A percentile compares a stretch with the other conserved stretches of the same genome.
Evolutionary conservation across 2,329 filamentous ascomycete genomes (phyloP).

Genomic region (Alternaria gaisen): DNA sequence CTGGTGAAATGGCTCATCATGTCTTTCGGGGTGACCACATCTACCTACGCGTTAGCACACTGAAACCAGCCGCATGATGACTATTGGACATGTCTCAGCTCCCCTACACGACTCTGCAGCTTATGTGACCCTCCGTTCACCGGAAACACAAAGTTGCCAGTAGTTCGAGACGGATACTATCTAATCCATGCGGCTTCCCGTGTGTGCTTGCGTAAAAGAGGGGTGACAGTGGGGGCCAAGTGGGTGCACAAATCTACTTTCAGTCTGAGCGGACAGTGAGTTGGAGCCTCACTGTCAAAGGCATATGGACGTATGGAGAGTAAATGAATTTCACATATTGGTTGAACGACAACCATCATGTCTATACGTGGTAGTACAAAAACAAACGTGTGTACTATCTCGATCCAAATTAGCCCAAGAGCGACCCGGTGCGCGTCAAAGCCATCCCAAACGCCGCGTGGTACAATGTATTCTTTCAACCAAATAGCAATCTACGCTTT

Average conservation of each 20-base stretch:
- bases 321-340: not conserved
- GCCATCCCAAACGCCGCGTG: conserved; percentile 6
- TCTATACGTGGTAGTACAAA: not conserved
- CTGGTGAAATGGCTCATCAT: not conserved
- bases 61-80: not conserved
- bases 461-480: conserved; percentile 4
- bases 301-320: not conserved
- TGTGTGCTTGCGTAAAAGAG: conserved; percentile 2
- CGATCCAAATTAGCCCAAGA: not conserved
- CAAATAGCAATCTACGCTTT: conserved; percentile 1
- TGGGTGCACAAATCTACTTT: not conserved
- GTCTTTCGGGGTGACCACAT: not conserved
- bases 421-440: not conserved
- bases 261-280: not conserved
- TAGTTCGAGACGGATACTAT: conserved; percentile 3
- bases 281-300: not conserved
- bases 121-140: conserved; percentile 6
- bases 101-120: not conserved
- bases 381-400: conserved; percentile 1
- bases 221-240: not conserved
- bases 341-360: not conserved
- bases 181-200: conserved; percentile 9
- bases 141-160: conserved; percentile 13
- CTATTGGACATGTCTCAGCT: conserved; percentile 5
- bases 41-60: not conserved